Percentiles rank a stretch among this genome's conserved stretches.
phyloP scores from a whole-genome alignment of 2,329 filamentous ascomycete species.

The Davidsoniella virescens region DNA sequence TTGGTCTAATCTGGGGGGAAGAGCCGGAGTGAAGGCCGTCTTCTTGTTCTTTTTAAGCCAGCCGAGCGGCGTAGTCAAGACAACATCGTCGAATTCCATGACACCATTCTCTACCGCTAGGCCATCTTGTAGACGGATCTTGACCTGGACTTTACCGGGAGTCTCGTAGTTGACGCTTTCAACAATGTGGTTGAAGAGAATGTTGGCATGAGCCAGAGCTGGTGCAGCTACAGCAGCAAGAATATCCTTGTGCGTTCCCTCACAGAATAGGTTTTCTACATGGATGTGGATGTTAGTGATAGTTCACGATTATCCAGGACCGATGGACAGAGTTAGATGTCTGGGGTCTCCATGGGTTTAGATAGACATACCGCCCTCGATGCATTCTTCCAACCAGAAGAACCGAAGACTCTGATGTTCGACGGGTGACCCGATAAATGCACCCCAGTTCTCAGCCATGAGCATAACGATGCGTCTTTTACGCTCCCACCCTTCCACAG shows the following conservation, averaged over 20 bases:
- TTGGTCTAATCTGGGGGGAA: slow-evolving; percentile 39
- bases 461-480: slow-evolving; percentile 31
- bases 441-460: slow-evolving; percentile 50
- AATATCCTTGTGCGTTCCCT: slow-evolving; percentile 42
- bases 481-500: slow-evolving; percentile 24
- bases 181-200: slow-evolving; percentile 21
- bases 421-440: slow-evolving; percentile 51
- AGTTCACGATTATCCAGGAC: too few relatives aligned
- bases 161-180: slow-evolving; percentile 3
- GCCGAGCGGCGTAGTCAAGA: slow-evolving; percentile 52
- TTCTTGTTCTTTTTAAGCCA: slow-evolving; percentile 45
- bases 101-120: slow-evolving; percentile 1
- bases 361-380: slow-evolving; percentile 43
- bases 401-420: slow-evolving; percentile 53
- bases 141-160: neutral
- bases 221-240: slow-evolving; percentile 42
- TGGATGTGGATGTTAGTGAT: neutral
- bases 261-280: slow-evolving; percentile 42
- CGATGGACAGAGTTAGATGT: too few relatives aligned
- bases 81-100: slow-evolving; percentile 47
- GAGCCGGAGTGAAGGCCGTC: slow-evolving; percentile 38
- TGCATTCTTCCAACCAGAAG: slow-evolving; percentile 64
- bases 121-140: neutral
- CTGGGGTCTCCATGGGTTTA: neutral
- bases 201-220: slow-evolving; percentile 35